These are phyloP conservation scores for Cyberlindnera xylosilytica DNA, from an alignment of 805 yeast genomes.

Conservation along the genomic window DNA sequence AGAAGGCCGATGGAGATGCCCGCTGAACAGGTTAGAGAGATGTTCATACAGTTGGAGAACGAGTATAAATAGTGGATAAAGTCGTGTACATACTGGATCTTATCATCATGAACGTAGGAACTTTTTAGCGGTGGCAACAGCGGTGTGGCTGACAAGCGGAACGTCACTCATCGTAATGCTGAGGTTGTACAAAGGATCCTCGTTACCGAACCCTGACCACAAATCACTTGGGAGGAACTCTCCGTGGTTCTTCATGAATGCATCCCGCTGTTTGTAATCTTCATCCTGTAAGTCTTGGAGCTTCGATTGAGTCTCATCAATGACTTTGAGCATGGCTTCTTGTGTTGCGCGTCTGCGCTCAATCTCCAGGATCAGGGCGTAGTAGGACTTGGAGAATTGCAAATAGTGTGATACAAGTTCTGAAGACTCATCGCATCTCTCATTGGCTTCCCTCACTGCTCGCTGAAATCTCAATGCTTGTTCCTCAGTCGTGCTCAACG, in stretches of 20 bases:
- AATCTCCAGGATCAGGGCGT: constrained; percentile 49
- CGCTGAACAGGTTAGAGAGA: constrained; percentile 46
- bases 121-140: constrained; percentile 3
- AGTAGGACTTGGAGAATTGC: constrained; percentile 49
- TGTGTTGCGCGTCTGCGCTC: constrained; percentile 46
- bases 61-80: constrained; percentile 29
- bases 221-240: constrained; percentile 53
- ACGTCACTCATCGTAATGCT: constrained; percentile 1
- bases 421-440: constrained; percentile 20
- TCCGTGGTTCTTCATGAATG: constrained; percentile 47
- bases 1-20: constrained; percentile 42
- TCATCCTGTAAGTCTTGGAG: constrained; percentile 38
- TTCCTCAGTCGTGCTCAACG: constrained; percentile 13
- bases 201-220: constrained; percentile 43
- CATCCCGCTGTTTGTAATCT: constrained; percentile 41
- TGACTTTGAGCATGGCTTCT: constrained; percentile 35
- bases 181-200: constrained; percentile 16
- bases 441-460: constrained; percentile 14
- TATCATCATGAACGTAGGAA: background rate
- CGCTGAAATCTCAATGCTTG: constrained; percentile 13
- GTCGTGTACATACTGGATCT: background rate
- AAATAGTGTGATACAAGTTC: constrained; percentile 47
- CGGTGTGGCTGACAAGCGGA: constrained; percentile 3
- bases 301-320: constrained; percentile 39
- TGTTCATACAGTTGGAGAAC: constrained; percentile 56